Evolutionary conservation across 352 stramenopile species (phyloP).

Genomic region (Globisporangium echinulatum): DNA sequence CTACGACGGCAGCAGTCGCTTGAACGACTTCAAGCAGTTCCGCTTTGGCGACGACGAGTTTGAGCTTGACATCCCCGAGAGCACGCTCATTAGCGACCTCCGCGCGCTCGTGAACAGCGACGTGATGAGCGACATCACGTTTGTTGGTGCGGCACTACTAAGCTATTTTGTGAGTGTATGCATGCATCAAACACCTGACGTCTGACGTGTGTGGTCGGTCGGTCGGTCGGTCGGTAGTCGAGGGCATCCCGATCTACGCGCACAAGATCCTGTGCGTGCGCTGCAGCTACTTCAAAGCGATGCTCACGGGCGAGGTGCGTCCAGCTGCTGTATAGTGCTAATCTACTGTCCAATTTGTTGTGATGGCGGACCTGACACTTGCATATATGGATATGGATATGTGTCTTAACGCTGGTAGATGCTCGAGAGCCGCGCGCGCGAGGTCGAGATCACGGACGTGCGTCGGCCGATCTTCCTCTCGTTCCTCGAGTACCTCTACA

Average conservation of each 20-base stretch:
- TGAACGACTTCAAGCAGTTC: constrained; percentile 95
- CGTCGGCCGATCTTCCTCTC: constrained; percentile 90
- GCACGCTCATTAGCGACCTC: constrained; percentile 69
- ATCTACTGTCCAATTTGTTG: neutral
- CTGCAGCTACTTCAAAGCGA: constrained; percentile 92
- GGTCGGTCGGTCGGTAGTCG: constrained; percentile 31
- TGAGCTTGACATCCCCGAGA: constrained; percentile 81
- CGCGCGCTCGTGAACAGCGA: constrained; percentile 77
- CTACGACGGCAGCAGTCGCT: constrained; percentile 93
- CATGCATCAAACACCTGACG: neutral
- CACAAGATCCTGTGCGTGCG: constrained; percentile 92
- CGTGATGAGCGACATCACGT: constrained; percentile 85
- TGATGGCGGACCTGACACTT: neutral
- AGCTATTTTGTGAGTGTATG: neutral
- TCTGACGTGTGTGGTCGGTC: too few species aligned
- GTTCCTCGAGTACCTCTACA: constrained; percentile 96
- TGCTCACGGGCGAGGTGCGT: constrained; percentile 73
- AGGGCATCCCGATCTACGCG: constrained; percentile 80
- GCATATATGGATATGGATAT: neutral
- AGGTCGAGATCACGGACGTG: constrained; percentile 91
- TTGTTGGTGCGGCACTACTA: constrained; percentile 46
- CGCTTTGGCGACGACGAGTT: constrained; percentile 78
- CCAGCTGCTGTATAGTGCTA: too few species aligned
- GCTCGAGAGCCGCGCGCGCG: constrained; percentile 81
- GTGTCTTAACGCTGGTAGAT: constrained; percentile 40